A percentile compares a stretch with the other conserved stretches of the same genome.
These are phyloP conservation scores for Ophiocordyceps robertsii DNA, from an alignment of 2,329 filamentous ascomycete species.

Conservation along the genomic window DNA sequence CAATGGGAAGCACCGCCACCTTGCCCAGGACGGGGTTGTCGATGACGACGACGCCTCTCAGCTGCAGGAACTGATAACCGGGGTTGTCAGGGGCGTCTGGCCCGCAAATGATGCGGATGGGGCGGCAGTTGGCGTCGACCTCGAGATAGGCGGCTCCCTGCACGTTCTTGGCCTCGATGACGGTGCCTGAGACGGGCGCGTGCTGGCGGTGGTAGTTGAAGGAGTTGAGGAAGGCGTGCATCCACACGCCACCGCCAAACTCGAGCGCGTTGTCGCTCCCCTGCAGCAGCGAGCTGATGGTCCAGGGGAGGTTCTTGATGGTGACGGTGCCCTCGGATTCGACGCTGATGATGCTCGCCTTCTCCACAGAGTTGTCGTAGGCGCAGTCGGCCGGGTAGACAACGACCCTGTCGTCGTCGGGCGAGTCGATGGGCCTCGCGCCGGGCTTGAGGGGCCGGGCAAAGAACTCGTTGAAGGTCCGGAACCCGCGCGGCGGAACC, in stretches of 20 bases:
- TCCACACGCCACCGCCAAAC: constrained; percentile 25
- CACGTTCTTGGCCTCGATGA: constrained; percentile 23
- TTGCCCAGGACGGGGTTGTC: constrained; percentile 19
- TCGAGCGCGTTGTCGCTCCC: constrained; percentile 14
- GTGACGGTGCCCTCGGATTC: constrained; percentile 12
- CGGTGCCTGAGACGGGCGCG: constrained; percentile 21
- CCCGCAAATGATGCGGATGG: constrained; percentile 7
- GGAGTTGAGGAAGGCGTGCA: constrained; percentile 24
- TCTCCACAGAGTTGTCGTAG: constrained; percentile 12
- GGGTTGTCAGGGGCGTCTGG: constrained; percentile 19
- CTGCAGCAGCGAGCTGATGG: constrained; percentile 19
- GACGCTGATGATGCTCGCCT: constrained; percentile 11
- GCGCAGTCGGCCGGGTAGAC: constrained; percentile 22
- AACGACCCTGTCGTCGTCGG: constrained; percentile 15
- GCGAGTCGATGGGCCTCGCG: constrained; percentile 15
- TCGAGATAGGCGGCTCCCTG: constrained; percentile 23
- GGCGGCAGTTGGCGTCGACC: constrained; percentile 10
- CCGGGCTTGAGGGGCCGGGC: constrained; percentile 20
- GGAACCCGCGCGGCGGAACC: constrained; percentile 16
- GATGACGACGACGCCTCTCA: constrained; percentile 23
- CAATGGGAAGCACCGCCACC: constrained; percentile 27
- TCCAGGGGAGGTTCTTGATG: constrained; percentile 24
- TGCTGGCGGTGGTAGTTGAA: constrained; percentile 29
- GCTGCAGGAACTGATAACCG: constrained; percentile 27
- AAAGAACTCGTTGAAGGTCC: constrained; percentile 28